These are phyloP conservation scores for Penicillium sumatraense DNA, from an alignment of 2,329 filamentous ascomycete genomes.

Conservation along the genomic window DNA sequence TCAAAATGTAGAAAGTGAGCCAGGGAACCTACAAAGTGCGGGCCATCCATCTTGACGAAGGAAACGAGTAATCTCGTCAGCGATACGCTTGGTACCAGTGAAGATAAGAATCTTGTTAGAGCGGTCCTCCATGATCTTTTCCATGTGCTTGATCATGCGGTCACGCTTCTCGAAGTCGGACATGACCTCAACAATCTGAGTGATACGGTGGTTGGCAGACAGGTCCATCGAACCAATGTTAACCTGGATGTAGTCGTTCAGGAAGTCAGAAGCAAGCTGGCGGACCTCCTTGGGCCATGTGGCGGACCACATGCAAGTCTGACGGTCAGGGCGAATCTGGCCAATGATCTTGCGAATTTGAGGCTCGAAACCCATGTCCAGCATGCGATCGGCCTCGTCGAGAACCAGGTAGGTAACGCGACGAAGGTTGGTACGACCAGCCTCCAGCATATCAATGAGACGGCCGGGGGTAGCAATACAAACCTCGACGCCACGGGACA, in stretches of 20 bases:
- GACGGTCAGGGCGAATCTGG: conserved; percentile 96
- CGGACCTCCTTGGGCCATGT: conserved; percentile 99
- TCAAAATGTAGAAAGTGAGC: conserved; percentile 24
- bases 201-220: conserved; percentile 96
- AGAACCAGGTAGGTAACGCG: conserved; percentile 98
- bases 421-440: conserved; percentile 95
- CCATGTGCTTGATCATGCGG: conserved; percentile 94
- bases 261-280: conserved; percentile 85
- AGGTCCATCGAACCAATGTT: conserved; percentile 97
- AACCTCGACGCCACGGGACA: conserved; percentile 93
- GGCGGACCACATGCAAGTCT: conserved; percentile 99
- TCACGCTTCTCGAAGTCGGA: conserved; percentile 98
- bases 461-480: conserved; percentile 98
- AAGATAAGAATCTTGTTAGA: conserved; percentile 95
- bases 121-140: conserved; percentile 97
- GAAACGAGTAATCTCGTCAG: conserved; percentile 96
- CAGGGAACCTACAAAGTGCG: conserved; percentile 75
- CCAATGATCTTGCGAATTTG: conserved; percentile 98
- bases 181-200: conserved; percentile 95
- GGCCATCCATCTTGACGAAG: conserved; percentile 98
- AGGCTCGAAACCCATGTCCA: conserved; percentile 99
- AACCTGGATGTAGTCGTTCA: conserved; percentile 96
- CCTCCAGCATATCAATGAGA: conserved; percentile 98
- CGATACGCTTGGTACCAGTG: conserved; percentile 83
- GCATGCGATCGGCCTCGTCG: conserved; percentile 98